Conservation (phyloP, 345 rosid genomes). For the Eucalyptus microcorys region DNA sequence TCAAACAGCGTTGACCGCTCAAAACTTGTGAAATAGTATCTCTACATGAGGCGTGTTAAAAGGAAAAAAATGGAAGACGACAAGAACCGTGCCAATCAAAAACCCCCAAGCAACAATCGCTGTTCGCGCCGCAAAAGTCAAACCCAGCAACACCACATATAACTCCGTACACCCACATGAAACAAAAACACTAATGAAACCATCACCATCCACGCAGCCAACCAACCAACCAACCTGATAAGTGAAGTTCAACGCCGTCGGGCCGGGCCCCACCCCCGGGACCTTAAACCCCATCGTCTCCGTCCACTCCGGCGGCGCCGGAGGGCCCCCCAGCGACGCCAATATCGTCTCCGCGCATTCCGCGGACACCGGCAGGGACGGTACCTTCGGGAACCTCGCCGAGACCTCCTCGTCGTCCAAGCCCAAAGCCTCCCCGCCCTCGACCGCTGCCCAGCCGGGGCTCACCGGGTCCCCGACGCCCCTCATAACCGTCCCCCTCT, state of each 20-base stretch:
- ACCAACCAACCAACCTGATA: constrained; percentile 41
- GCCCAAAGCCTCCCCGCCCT: constrained; percentile 56
- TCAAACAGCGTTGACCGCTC: neutral
- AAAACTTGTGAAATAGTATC: neutral
- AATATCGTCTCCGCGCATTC: constrained; percentile 58
- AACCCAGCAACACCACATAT: neutral
- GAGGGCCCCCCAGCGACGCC: constrained; percentile 45
- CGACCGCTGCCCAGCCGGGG: constrained; percentile 87
- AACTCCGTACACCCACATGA: neutral
- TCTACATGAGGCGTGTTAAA: neutral
- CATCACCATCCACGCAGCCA: constrained; percentile 23
- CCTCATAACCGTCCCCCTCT: constrained; percentile 90
- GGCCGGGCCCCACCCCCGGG: constrained; percentile 60
- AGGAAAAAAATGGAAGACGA: neutral
- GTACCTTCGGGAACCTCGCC: constrained; percentile 58
- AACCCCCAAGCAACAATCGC: neutral
- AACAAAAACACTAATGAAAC: neutral
- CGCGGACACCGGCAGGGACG: constrained; percentile 68
- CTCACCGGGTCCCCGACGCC: constrained; percentile 90
- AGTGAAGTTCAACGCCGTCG: constrained; percentile 52
- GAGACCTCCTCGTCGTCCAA: constrained; percentile 42
- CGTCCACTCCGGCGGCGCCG: constrained; percentile 52
- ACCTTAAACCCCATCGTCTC: constrained; percentile 22
- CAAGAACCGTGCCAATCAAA: neutral
- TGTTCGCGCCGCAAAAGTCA: neutral